Evolutionary conservation across 768 basidiomycete species (phyloP), one percentile per base, ranked within the genome.

Genomic region (Russula griseocarnosa): DNA sequence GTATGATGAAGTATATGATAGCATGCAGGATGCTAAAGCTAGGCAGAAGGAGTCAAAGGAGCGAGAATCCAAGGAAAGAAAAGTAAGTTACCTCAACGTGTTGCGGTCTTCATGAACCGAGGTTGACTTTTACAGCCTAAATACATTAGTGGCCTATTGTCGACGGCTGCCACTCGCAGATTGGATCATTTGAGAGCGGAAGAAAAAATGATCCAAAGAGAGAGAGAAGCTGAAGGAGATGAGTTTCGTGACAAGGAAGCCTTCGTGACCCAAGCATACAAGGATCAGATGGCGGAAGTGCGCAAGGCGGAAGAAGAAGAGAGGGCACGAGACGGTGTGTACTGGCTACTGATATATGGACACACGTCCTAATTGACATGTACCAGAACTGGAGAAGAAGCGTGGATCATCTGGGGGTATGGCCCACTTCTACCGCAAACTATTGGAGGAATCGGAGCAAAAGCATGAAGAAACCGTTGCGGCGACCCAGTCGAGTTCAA

Each of bases 241-340:
- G 83, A 94, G 73, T 99, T 92, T 73, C 82, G 82, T 61, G 97
- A 92, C 78, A 98, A 95, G 78, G 97, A 98, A 60, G 81, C 86
- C n/a, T 99, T 98, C 70, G 96, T 98, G 55, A 99, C 97, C 0
- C 92, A 94, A 71, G 94, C 92, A 26, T 99, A 99, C 77, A 94
- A 94, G 73, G 89, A 92, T 55, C 97, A 98, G 75, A 90, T 97
- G 86, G 94, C 85, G 54, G 91, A 95, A 75, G 85, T 98, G 7
- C 81, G 92, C 61, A 82, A 76, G 71, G 93, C 94, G 0, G 97
- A 98, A 72, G 93, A 94, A 72, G 96, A 98, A 71, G 97, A 98
- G 75, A 88, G 81, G 75, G 75, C 79, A 70, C 81, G 88, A 68
- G 96, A 98, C 76, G 97, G 96, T 93, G 66, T 51, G 82, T 77